Evolutionary conservation across 2,329 filamentous ascomycete species (phyloP).

Genomic region (Emmonsiellopsis sp.): DNA sequence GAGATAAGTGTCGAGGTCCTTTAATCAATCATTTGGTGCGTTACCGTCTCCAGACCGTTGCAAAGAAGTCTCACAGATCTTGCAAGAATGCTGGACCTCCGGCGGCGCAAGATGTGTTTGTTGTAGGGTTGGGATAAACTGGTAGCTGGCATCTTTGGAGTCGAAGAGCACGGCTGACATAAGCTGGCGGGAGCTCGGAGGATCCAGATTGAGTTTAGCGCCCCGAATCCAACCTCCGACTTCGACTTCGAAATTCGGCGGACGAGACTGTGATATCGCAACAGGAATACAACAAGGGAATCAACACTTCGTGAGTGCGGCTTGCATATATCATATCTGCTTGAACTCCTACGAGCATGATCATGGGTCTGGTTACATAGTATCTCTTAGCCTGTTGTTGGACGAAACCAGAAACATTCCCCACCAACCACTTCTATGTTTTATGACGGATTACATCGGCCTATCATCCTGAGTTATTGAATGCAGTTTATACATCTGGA

Average conservation of each 20-base stretch:
- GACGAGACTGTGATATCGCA: too few species aligned
- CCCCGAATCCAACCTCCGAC: not conserved
- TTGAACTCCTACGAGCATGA: too few species aligned
- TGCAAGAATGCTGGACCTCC: not conserved
- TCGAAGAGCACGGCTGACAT: not conserved
- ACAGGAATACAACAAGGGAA: too few species aligned
- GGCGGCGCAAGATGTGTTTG: not conserved
- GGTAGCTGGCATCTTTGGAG: not conserved
- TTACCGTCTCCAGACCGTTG: not conserved
- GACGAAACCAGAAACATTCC: too few species aligned
- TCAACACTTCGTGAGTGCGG: too few species aligned
- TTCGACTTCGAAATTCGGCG: not conserved
- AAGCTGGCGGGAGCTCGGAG: not conserved
- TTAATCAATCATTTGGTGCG: conserved; percentile 19
- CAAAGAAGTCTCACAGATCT: not conserved
- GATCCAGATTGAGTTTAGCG: conserved; percentile 1
- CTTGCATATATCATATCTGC: too few species aligned
- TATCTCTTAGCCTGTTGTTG: too few species aligned
- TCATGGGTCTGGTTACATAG: too few species aligned
- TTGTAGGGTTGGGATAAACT: not conserved
- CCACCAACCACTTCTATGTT: too few species aligned
- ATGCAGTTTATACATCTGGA: too few species aligned
- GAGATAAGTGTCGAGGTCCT: not conserved
- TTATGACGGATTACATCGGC: too few species aligned
- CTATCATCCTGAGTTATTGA: too few species aligned